Conservation (phyloP, 768 basidiomycete species). For the Auriscalpium microsporum region DNA sequence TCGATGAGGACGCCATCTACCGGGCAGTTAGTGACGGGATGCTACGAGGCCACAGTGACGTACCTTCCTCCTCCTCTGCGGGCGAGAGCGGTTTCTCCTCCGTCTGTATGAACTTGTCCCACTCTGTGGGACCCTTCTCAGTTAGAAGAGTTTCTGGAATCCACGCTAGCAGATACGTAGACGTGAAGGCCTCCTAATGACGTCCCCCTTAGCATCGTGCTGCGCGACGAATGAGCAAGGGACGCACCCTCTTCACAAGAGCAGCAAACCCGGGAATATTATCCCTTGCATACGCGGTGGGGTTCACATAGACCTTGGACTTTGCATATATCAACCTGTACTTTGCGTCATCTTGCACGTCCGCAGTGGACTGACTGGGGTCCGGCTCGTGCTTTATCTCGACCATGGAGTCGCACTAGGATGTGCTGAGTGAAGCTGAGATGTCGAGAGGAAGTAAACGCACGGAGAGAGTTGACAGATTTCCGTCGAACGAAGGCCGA, state of each 20-base stretch:
- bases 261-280: conserved; percentile 92
- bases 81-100: conserved; percentile 49
- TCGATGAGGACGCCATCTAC: conserved; percentile 81
- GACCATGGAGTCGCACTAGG: conserved; percentile 57
- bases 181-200: conserved; percentile 60
- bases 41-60: conserved; percentile 16
- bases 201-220: conserved; percentile 5
- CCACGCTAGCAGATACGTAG: conserved; percentile 83
- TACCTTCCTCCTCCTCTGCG: conserved; percentile 71
- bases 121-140: conserved; percentile 75
- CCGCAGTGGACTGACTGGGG: conserved; percentile 13
- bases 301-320: conserved; percentile 93
- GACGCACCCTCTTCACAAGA: conserved; percentile 77
- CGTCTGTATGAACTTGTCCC: conserved; percentile 83
- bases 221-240: conserved; percentile 5
- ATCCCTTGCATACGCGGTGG: conserved; percentile 84
- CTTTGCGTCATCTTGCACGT: conserved; percentile 45
- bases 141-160: conserved; percentile 82
- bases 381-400: conserved; percentile 52
- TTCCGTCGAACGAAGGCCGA: too few relatives aligned
- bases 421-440: neutral
- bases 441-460: conserved; percentile 19
- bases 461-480: conserved; percentile 28
- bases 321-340: conserved; percentile 81
- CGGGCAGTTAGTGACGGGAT: neutral